These are phyloP conservation scores for Penicillium griseofulvum DNA, from an alignment of 2,329 filamentous ascomycete genomes.

Conservation along the genomic window DNA sequence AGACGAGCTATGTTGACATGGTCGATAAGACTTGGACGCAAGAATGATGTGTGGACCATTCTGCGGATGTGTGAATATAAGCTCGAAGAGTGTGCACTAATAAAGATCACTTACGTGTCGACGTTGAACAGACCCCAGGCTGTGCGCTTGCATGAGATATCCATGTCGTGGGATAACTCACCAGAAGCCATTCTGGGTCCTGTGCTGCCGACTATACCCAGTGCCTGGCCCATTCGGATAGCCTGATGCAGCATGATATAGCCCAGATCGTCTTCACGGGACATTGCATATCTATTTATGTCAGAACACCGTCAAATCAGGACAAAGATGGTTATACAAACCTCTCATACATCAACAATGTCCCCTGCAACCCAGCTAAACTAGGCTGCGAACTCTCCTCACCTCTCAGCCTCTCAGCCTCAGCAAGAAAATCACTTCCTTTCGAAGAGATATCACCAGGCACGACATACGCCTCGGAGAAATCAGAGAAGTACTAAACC, in stretches of 20 bases:
- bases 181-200: conserved; percentile 21
- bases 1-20: conserved; percentile 33
- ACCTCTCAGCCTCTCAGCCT: conserved; percentile 34
- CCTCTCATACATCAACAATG: conserved; percentile 38
- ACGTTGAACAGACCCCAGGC: conserved; percentile 41
- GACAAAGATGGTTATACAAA: conserved; percentile 10
- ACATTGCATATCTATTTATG: conserved; percentile 34
- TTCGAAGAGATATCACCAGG: conserved; percentile 39
- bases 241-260: conserved; percentile 40
- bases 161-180: conserved; percentile 30
- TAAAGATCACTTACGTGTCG: conserved; percentile 33
- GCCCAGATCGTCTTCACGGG: conserved; percentile 36
- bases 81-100: background rate
- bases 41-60: conserved; percentile 36
- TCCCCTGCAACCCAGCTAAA: conserved; percentile 34
- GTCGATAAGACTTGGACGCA: conserved; percentile 35
- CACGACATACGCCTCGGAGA: conserved; percentile 38
- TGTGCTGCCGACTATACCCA: conserved; percentile 33
- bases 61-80: conserved; percentile 13
- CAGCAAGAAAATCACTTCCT: conserved; percentile 36
- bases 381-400: conserved; percentile 25
- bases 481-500: conserved; percentile 38
- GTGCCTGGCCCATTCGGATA: conserved; percentile 32
- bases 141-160: conserved; percentile 30
- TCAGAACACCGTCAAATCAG: background rate